Base-by-base conservation (phyloP, 768 basidiomycete species). In the Pulveroboletus sp. region DNA sequence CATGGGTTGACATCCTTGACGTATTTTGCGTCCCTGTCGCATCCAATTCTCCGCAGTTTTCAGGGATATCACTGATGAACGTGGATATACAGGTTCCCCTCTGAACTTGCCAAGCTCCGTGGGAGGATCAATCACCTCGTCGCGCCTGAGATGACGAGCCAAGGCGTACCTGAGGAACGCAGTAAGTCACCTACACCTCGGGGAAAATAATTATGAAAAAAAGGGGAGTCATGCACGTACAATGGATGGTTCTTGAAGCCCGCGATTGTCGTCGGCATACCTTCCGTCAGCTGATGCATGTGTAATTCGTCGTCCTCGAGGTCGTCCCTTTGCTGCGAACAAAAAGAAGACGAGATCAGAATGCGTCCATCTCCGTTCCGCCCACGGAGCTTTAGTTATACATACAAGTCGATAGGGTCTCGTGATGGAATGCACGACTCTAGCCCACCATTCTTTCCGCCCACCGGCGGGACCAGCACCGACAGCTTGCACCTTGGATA, bases 191-290 rank as follows among this genome's bases (percentile, higher is more conserved):
- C 29, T 3, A 54, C 9, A 27, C 19, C 20, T 46, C 27, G 26
- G 30, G 17, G 24, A 50, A 56, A 49, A 56, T 60, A 36, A 29
- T 22, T 27, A 16, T 36, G 12, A 41, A 43, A 52, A 44, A 29
- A 14, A 2, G 31, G 38, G 12, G 36, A 42, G 2, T 23, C 16
- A 22, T 43, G 17, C 27, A 57, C 60, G 51, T 20, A 95, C 86
- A 95, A 63, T 5, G 94, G 93, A 70, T 99, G 96, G 60, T 91
- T 86, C 66, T 98, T 97, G 80, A 98, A 98, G 2, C 93, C 96
- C 24, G 78, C 74, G 47, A 98, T 76, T 11, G 86, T 85, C 16
- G 83, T 85, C 1, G 96, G 96, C 93, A 99, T 96, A 22, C 86
- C 92, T 69, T 95, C 94, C 40, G 78, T 84, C 63, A 89, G 66